Base-by-base conservation (phyloP, 345 rosid genomes). In the Eucalyptus pauciflora region DNA sequence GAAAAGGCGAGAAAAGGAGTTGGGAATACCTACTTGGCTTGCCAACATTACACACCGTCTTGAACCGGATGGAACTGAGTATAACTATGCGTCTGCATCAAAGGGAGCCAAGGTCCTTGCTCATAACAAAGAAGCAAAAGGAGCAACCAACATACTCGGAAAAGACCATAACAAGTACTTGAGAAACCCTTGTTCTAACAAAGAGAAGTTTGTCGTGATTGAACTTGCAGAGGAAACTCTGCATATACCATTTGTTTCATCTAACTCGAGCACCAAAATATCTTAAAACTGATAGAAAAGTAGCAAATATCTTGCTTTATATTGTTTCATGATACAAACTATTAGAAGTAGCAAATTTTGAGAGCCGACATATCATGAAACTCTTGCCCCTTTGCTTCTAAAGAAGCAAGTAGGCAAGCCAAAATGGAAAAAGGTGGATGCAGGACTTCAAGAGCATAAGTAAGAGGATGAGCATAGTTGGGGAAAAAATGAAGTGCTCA, bases 21-120 rank as follows among this genome's bases (percentile, higher is more conserved):
- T 90, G 43, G 90, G 88, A 4, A 67, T 92, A 79, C 91, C 95
- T 27, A 90, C 90, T 29, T 92, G 88, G 92, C 93, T 94, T 56
- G 90, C 88, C 48, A 96, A 95, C 91, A 94, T 91, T 71, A 95
- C 98, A 43, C 99, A 94, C 87, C 93, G 98, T 90, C 93, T 95
- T 79, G 99, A 97, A 89, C 95, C 95, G 17, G 99, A 97, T 91
- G 99, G 99, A 49, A 92, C 93, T 3, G 99, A 97, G 80, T 97
- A 96, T 91, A 96, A 96, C 91, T 96, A 94, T 90, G 99, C 99
- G 22, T 96, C 98, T 81, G 94, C 93, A 43, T 86, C 91, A 67
- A 97, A 97, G 86, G 98, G 99, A 43, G 99, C 99, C n/a, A 96
- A 96, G 89, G 96, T 96, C 86, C 96, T 96, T 15, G 95, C 95